These are phyloP conservation scores for Dothideomycetes sp. DNA, from an alignment of 2,329 filamentous ascomycete species.

Conservation along the genomic window DNA sequence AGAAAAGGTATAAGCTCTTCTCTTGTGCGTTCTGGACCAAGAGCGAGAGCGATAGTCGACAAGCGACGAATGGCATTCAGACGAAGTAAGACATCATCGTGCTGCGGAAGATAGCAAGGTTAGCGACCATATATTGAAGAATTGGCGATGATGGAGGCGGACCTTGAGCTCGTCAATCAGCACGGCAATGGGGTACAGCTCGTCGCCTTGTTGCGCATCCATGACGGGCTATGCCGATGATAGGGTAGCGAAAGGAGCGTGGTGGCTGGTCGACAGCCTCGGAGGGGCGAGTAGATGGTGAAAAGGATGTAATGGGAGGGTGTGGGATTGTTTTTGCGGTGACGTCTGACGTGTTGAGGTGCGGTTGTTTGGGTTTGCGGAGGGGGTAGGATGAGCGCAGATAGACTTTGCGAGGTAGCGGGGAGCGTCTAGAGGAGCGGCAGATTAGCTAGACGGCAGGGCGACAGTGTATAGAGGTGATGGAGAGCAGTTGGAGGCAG, in stretches of 20 bases:
- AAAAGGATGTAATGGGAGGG: not conserved
- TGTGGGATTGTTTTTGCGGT: not conserved
- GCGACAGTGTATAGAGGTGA: not conserved
- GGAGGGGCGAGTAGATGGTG: slow-evolving; percentile 4
- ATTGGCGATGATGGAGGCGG: slow-evolving; percentile 21
- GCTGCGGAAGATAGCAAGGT: slow-evolving; percentile 43
- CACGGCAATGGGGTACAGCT: slow-evolving; percentile 99
- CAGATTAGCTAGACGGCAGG: not conserved
- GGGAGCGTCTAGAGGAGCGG: not conserved
- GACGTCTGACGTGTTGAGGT: not conserved
- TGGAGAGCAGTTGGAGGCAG: not conserved
- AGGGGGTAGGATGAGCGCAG: not conserved
- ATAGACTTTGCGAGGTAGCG: not conserved
- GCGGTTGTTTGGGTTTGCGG: not conserved
- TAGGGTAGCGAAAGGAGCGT: slow-evolving; percentile 8
- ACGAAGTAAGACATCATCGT: slow-evolving; percentile 95
- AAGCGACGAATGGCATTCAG: slow-evolving; percentile 97
- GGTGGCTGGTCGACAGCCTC: no score
- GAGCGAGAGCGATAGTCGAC: slow-evolving; percentile 91
- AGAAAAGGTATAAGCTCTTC: slow-evolving; percentile 98
- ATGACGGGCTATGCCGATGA: slow-evolving; percentile 40
- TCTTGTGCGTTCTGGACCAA: slow-evolving; percentile 91
- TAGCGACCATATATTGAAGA: not conserved
- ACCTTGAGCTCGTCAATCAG: slow-evolving; percentile 99
- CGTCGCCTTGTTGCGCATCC: slow-evolving; percentile 89